Evolutionary conservation across 495 filamentous ascomycete species (phyloP), one percentile per base, ranked within the genome.

Genomic region (Margaritispora aquatica): DNA sequence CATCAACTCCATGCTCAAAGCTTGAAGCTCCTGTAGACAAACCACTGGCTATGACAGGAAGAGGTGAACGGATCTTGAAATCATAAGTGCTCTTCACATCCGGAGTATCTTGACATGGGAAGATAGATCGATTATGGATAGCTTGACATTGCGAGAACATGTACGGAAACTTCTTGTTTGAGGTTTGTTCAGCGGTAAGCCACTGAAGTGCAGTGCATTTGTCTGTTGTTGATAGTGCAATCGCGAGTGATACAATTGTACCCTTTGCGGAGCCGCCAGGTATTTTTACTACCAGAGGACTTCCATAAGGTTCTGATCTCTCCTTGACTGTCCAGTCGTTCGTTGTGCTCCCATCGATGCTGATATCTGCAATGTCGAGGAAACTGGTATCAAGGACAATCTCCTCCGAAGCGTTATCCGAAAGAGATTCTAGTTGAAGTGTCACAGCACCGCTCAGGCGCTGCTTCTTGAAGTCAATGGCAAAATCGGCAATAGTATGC

Each of bases 91-190:
- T 88, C 73, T 98, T 98, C 60, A 97, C 85, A 69, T 95, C 90
- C 23, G 93, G 93, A 0, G 94, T 97, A 71, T 98, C 93, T 76
- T 98, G 93, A 71, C 92, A 97, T 13, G 94, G 94, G 71, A 96
- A 96, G 55, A 97, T 79, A 22, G 90, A 96, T 51, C 93, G 83
- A 24, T 88, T 89, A 65, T 97, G 89, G 63, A 98, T 98, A 38
- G 92, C 91, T 75, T 98, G 93, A 72, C 92, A 96, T 82, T 97
- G 93, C 36, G 89, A 93, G 78, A 96, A 97, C 85, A 97, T 94
- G 69, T 96, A 97, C 8, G 93, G 93, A 64, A 90, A 86, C 66
- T 92, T 92, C 71, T 88, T 90, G 77, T 94, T 96, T 48, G 86
- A 88, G 2, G 93, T 96, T 75, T 98, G 93, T 22, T 86, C 85